A percentile compares a stretch with the other conserved stretches of the same genome.
These are phyloP conservation scores for Xylaria arbuscula DNA, from an alignment of 2,329 filamentous ascomycete genomes.

Conservation along the genomic window DNA sequence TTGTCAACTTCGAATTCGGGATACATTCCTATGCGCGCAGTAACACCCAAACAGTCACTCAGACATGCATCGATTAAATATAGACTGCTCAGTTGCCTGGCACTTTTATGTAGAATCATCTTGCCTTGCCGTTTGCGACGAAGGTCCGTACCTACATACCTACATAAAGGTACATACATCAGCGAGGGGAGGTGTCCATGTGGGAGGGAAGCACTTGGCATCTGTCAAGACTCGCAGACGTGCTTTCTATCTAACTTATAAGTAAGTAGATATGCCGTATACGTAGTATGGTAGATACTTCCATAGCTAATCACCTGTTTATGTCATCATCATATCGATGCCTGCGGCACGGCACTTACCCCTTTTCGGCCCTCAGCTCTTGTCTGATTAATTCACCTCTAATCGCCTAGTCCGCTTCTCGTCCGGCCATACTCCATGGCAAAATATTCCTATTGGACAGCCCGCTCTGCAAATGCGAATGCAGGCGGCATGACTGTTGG, in stretches of 20 bases:
- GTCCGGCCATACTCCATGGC: slow-evolving; percentile 3
- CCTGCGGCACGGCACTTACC: background rate
- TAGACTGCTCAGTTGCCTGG: slow-evolving; percentile 27
- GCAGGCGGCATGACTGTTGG: slow-evolving; percentile 12
- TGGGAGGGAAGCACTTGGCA: slow-evolving; percentile 18
- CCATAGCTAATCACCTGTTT: background rate
- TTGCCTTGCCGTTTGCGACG: slow-evolving; percentile 15
- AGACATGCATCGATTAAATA: background rate
- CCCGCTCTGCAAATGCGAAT: slow-evolving; percentile 15
- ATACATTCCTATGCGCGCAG: slow-evolving; percentile 1
- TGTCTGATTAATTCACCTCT: slow-evolving; percentile 15
- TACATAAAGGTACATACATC: background rate
- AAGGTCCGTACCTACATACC: slow-evolving; percentile 1
- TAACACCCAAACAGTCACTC: background rate
- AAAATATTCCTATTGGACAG: slow-evolving; percentile 21
- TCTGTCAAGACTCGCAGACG: slow-evolving; percentile 9
- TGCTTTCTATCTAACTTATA: slow-evolving; percentile 1
- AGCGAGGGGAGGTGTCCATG: background rate
- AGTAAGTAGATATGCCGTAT: background rate
- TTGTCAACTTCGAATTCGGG: slow-evolving; percentile 6
- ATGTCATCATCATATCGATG: slow-evolving; percentile 17
- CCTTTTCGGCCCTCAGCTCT: background rate
- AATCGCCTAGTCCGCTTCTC: slow-evolving; percentile 10
- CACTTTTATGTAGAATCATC: slow-evolving; percentile 30
- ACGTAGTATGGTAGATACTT: background rate